Conservation (phyloP, 192 early-diverging fungal genomes). For the Entomortierella chlamydospora region DNA sequence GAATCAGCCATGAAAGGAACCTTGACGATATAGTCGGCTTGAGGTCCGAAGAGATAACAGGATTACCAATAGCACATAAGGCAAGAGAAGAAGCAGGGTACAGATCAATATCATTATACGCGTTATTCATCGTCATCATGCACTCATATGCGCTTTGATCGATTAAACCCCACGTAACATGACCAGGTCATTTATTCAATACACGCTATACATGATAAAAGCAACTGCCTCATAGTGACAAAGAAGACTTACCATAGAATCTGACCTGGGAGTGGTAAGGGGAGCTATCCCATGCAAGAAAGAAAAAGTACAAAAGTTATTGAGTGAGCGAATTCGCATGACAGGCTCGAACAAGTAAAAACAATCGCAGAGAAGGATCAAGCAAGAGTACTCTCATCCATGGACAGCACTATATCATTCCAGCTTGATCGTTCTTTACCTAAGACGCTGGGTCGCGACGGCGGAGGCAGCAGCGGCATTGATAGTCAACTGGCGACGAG, state of each 20-base stretch:
- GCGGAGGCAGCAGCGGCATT: slow-evolving; percentile 42
- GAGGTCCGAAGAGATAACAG: neutral
- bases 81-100: neutral
- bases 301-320: neutral
- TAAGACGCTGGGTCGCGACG: slow-evolving; percentile 40
- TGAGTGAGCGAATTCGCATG: neutral
- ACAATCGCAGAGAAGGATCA: neutral
- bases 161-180: neutral
- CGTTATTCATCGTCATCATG: slow-evolving; percentile 12
- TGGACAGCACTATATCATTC: neutral
- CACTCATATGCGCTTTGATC: neutral
- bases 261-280: slow-evolving; percentile 53
- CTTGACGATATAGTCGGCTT: slow-evolving; percentile 89
- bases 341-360: neutral
- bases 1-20: slow-evolving; percentile 98
- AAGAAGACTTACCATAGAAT: slow-evolving; percentile 36
- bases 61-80: neutral
- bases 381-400: neutral
- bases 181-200: neutral
- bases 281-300: slow-evolving; percentile 32
- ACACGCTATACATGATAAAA: neutral
- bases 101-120: slow-evolving; percentile 1
- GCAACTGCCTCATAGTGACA: neutral
- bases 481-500: slow-evolving; percentile 50
- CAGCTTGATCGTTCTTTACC: slow-evolving; percentile 14